These are phyloP conservation scores for Peronospora tabacina DNA, from an alignment of 352 stramenopile genomes.

Conservation along the genomic window DNA sequence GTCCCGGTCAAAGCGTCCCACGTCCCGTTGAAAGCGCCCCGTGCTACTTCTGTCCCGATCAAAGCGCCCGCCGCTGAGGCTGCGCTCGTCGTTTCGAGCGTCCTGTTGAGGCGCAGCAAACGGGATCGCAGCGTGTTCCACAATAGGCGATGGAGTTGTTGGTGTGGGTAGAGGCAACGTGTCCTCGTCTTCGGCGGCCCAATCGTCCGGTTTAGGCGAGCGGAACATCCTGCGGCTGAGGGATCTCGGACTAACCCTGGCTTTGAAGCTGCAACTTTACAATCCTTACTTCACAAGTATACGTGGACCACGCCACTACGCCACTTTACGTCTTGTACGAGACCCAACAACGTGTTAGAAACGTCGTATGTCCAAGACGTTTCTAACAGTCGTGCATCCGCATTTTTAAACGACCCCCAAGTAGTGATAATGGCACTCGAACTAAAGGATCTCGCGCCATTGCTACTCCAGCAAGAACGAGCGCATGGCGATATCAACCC, in stretches of 20 bases:
- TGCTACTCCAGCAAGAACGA: constrained; percentile 23
- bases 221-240: constrained; percentile 46
- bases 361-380: too few relatives aligned
- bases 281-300: background rate
- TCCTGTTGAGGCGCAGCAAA: background rate
- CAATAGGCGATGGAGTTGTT: background rate
- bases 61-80: constrained; percentile 5
- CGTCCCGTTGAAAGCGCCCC: constrained; percentile 15
- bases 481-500: constrained; percentile 21
- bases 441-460: constrained; percentile 24
- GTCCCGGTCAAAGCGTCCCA: constrained; percentile 14
- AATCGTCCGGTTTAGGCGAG: constrained; percentile 55
- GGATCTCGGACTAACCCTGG: background rate
- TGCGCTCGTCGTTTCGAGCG: constrained; percentile 10
- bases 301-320: too few relatives aligned
- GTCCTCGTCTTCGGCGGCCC: constrained; percentile 62
- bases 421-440: constrained; percentile 8
- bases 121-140: background rate
- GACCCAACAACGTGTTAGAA: too few relatives aligned
- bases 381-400: too few relatives aligned
- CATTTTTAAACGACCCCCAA: too few relatives aligned
- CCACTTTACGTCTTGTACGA: too few relatives aligned
- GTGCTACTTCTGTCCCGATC: constrained; percentile 9
- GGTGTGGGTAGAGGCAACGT: constrained; percentile 14
- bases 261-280: background rate